Percentiles rank a stretch among this genome's conserved stretches.
These are phyloP conservation scores for Cyberlindnera sargentensis DNA, from an alignment of 805 yeast genomes.

Conservation along the genomic window DNA sequence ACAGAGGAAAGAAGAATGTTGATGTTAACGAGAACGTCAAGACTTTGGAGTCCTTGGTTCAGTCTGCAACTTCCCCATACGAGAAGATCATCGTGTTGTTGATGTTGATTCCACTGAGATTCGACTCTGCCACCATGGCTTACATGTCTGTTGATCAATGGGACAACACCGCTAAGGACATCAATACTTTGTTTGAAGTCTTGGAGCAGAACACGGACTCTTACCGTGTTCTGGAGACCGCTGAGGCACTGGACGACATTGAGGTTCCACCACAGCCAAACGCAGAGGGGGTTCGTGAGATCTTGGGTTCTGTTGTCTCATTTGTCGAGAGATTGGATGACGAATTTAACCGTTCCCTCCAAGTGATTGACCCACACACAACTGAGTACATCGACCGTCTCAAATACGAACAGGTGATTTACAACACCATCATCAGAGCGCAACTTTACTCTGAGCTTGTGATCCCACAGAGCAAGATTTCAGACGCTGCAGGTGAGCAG, in stretches of 20 bases:
- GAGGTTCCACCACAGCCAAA: conserved; percentile 62
- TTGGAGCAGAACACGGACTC: conserved; percentile 53
- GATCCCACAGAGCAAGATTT: conserved; percentile 34
- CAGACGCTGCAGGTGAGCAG: conserved; percentile 33
- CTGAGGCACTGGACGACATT: conserved; percentile 62
- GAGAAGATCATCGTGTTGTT: conserved; percentile 74
- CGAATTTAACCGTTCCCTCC: conserved; percentile 83
- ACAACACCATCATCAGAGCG: conserved; percentile 70
- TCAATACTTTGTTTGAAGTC: conserved; percentile 53
- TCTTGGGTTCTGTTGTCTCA: conserved; percentile 80
- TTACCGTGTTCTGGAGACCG: conserved; percentile 73
- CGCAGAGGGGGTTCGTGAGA: conserved; percentile 58
- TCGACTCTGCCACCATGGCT: conserved; percentile 65
- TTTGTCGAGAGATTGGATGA: conserved; percentile 91
- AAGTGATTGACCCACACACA: conserved; percentile 89
- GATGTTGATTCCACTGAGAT: conserved; percentile 80
- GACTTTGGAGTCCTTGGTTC: conserved; percentile 54
- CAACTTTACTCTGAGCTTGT: conserved; percentile 78
- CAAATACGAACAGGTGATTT: conserved; percentile 76
- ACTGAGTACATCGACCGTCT: conserved; percentile 87
- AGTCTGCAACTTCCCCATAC: conserved; percentile 49
- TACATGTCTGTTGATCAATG: conserved; percentile 78
- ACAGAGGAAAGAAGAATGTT: conserved; percentile 93
- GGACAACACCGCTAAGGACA: conserved; percentile 61
- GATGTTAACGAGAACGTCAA: conserved; percentile 75